Evolutionary conservation across 2,329 filamentous ascomycete genomes (phyloP).

Genomic region (Piedraia hortae): DNA sequence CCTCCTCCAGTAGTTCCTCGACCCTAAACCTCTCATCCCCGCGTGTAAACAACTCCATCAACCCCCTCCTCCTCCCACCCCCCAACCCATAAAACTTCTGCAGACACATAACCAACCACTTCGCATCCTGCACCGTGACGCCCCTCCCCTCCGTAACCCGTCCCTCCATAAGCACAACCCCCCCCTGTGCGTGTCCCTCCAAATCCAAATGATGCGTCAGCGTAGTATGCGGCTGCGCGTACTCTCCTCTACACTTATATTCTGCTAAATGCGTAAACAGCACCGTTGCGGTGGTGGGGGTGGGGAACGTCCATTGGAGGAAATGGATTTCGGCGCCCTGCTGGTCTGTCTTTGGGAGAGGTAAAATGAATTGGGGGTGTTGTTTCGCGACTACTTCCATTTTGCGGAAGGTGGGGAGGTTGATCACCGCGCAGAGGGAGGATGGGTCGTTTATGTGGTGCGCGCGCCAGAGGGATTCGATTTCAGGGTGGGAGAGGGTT

Average conservation of each 20-base stretch:
- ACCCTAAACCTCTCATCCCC: constrained; percentile 61
- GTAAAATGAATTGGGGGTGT: constrained; percentile 75
- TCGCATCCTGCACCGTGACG: constrained; percentile 53
- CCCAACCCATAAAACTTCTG: constrained; percentile 66
- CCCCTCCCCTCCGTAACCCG: constrained; percentile 49
- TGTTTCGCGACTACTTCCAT: constrained; percentile 44
- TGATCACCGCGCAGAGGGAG: constrained; percentile 63
- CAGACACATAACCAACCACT: constrained; percentile 72
- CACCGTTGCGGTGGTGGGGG: constrained; percentile 28
- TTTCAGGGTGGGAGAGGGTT: constrained; percentile 47
- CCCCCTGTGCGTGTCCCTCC: constrained; percentile 23
- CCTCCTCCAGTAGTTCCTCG: constrained; percentile 65
- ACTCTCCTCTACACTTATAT: constrained; percentile 76
- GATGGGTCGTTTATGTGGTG: constrained; percentile 46
- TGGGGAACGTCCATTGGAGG: constrained; percentile 83
- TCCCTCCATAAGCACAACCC: constrained; percentile 66
- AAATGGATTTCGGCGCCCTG: constrained; percentile 80
- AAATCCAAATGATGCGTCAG: constrained; percentile 78
- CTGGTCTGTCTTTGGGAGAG: constrained; percentile 39
- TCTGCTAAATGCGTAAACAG: constrained; percentile 87
- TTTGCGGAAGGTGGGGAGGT: constrained; percentile 40
- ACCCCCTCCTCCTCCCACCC: constrained; percentile 30
- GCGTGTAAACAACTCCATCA: constrained; percentile 57
- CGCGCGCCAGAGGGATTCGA: constrained; percentile 71
- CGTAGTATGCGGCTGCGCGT: constrained; percentile 73